phyloP scores from a whole-genome alignment of 768 basidiomycete species.

The Termitomyces eurrhizus region DNA sequence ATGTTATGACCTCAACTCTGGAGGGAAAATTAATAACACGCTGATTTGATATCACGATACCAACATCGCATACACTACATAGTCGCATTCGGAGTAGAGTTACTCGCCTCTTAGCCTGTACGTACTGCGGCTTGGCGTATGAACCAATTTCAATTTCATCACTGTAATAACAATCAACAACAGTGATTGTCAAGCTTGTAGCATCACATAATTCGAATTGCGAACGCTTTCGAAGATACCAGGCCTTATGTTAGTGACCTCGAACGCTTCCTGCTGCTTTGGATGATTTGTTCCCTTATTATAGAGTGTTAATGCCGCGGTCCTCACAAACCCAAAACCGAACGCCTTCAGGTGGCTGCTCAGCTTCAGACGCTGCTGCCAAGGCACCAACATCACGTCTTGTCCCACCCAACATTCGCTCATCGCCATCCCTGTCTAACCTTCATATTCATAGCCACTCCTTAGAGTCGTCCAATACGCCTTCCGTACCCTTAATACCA shows the following conservation, averaged over 20 bases:
- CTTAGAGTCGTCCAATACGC: constrained; percentile 26
- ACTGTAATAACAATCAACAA: background rate
- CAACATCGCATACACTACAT: no score
- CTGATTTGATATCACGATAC: no score
- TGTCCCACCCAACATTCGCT: constrained; percentile 46
- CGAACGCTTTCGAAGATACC: background rate
- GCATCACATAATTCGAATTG: background rate
- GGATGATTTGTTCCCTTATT: background rate
- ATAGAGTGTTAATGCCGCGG: constrained; percentile 19
- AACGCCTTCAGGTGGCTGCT: constrained; percentile 14
- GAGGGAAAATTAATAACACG: no score
- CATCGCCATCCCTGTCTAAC: constrained; percentile 53
- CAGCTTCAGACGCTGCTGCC: constrained; percentile 10
- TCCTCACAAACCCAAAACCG: constrained; percentile 19
- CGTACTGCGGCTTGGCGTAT: no score
- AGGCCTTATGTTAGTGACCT: background rate
- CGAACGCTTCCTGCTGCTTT: background rate
- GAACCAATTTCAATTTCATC: no score
- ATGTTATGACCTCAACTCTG: no score
- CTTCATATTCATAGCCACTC: constrained; percentile 54
- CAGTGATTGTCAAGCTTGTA: background rate
- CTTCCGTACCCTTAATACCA: constrained; percentile 25
- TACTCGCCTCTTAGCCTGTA: no score
- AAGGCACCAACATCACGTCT: constrained; percentile 50
- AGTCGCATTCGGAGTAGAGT: no score